phyloP scores from a whole-genome alignment of 1,139 yeast genomes.

The Sugiyamaella japonica region DNA sequence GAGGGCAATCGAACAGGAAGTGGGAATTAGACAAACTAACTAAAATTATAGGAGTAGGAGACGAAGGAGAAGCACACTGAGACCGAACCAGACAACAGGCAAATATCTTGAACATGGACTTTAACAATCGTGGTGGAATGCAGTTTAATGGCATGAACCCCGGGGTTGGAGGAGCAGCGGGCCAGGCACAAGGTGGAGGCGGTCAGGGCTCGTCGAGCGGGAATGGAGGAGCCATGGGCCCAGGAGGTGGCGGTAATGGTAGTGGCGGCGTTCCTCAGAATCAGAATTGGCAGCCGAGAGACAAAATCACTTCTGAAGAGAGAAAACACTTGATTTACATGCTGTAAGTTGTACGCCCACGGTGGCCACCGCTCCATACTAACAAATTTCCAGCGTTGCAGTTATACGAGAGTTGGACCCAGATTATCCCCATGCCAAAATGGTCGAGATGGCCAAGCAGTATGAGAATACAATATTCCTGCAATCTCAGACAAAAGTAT shows the following conservation, averaged over 20 bases:
- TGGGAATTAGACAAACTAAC: background rate
- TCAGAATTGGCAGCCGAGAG: conserved; percentile 7
- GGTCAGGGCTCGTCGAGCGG: background rate
- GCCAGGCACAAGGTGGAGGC: background rate
- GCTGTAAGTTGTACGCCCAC: conserved; percentile 26
- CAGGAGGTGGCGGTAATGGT: conserved; percentile 8
- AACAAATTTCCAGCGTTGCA: conserved; percentile 21
- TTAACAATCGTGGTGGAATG: conserved; percentile 9
- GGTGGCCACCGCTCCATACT: background rate
- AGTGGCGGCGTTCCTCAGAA: conserved; percentile 5
- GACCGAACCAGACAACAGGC: too few relatives aligned
- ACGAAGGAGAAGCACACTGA: too few relatives aligned
- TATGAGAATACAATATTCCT: conserved; percentile 35
- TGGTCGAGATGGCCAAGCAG: conserved; percentile 36
- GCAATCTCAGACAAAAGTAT: conserved; percentile 33
- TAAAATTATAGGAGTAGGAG: background rate
- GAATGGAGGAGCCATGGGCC: conserved; percentile 9
- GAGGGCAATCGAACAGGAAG: too few relatives aligned
- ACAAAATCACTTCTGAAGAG: conserved; percentile 31
- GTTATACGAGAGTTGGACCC: conserved; percentile 33
- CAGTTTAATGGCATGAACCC: conserved; percentile 9
- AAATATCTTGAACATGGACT: conserved; percentile 8
- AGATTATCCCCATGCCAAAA: conserved; percentile 34
- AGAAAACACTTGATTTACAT: conserved; percentile 31
- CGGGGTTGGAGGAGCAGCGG: background rate